Base-by-base conservation (phyloP, 805 yeast genomes). In the Hanseniaspora thailandica region DNA sequence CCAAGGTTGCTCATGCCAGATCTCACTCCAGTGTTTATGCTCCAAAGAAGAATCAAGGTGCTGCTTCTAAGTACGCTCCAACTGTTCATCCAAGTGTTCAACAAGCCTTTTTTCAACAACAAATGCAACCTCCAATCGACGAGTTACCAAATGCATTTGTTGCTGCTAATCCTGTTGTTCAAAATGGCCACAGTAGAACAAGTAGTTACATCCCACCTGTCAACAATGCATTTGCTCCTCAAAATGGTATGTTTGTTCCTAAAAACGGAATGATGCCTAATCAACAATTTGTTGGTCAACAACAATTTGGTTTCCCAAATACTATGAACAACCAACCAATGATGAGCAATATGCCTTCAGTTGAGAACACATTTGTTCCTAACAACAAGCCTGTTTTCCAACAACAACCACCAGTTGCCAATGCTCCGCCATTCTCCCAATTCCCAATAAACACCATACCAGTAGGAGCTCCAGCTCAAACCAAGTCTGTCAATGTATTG, bases 61-160 rank as follows among this genome's bases (percentile, higher is more conserved):
- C 57, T 43, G 63, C 67, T 10, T 61, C 71, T 0, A 70, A 62
- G 52, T 71, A 71, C 61, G 74, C 75, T 2, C 74, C 75, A 39
- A 67, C 63, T 9, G 64, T 61, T 15, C 64, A 62, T 34, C 64
- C 66, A 17, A 65, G 63, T 38, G 59, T 56, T 52, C 64, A 62
- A 25, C 55, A 52, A 40, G 54, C 54, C 2, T 50, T 34, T 20
- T 25, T 43, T 23, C 47, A 50, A 28, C 36, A 41, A 7, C 55
- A 55, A 19, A 46, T 39, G 10, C 35, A 40, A 48, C 33, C 31
- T n/a, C 28, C 35, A n/a, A 40, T 40, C 30, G 43, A 54, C 19
- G 53, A 31, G 22, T 12, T 34, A 19, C 34, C 33, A 30, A 22
- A 39, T 38, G 26, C 47, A 52, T 25, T 20, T 34, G 31, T 22